Evolutionary conservation across 78 protist species (phyloP).

Genomic region (Anaeramoeba flamelloides): DNA sequence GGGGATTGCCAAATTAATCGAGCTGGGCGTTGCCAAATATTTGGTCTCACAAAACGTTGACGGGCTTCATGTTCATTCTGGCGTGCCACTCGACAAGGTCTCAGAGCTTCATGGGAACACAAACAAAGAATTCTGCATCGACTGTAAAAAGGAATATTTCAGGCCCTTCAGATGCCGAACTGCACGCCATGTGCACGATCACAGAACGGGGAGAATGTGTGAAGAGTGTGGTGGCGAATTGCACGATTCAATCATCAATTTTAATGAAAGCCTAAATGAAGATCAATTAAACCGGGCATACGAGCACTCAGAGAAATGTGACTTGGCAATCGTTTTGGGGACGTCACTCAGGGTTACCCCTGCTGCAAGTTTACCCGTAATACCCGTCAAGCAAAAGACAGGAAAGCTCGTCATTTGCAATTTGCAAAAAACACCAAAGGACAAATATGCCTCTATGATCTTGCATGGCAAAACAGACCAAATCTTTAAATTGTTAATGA

Average conservation of each 20-base stretch:
- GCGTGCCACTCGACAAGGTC: slow-evolving; percentile 1
- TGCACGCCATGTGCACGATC: neutral
- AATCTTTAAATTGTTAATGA: neutral
- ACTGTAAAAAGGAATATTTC: neutral
- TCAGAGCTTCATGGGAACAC: slow-evolving; percentile 7
- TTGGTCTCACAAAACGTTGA: slow-evolving; percentile 12
- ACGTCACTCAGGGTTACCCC: slow-evolving; percentile 19
- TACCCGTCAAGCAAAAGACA: too few relatives aligned
- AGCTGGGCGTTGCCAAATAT: slow-evolving; percentile 8
- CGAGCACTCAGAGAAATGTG: slow-evolving; percentile 6
- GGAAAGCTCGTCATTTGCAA: neutral
- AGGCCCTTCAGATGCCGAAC: slow-evolving; percentile 3
- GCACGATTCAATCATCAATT: slow-evolving; percentile 11
- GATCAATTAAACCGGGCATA: slow-evolving; percentile 7
- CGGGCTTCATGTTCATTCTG: slow-evolving; percentile 4
- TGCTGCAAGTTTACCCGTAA: too few relatives aligned
- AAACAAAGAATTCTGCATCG: neutral
- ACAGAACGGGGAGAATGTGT: slow-evolving; percentile 25
- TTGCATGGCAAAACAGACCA: neutral
- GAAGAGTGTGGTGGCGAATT: neutral
- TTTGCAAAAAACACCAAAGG: neutral
- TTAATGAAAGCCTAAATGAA: slow-evolving; percentile 8
- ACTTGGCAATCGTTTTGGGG: slow-evolving; percentile 22
- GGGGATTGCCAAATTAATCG: slow-evolving; percentile 9
- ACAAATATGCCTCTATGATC: neutral